Percentiles rank a stretch among this genome's conserved stretches.
These are phyloP conservation scores for Knoxia roxburghii DNA, from an alignment of 257 asterid species.

Conservation along the genomic window DNA sequence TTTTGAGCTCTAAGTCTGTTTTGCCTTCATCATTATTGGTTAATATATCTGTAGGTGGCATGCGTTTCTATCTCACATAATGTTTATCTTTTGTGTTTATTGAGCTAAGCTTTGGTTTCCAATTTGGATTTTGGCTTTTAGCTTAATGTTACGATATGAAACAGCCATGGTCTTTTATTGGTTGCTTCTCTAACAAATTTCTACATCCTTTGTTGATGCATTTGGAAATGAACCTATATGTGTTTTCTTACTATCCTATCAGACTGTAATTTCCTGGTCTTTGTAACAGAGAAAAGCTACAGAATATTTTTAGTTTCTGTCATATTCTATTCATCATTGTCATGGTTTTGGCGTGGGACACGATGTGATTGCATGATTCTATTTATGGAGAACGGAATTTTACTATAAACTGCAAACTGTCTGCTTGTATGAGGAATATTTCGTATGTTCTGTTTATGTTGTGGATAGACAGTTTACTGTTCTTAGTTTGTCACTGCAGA, in stretches of 20 bases:
- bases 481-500: conserved; percentile 29
- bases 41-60: not conserved
- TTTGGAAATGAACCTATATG: no score
- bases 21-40: not conserved
- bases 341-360: no score
- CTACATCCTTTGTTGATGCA: not conserved
- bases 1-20: not conserved
- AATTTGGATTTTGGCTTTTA: not conserved
- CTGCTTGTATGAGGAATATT: not conserved
- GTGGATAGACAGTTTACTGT: not conserved
- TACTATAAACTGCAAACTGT: no score
- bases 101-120: not conserved
- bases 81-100: not conserved
- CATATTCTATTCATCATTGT: no score
- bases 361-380: no score
- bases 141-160: not conserved
- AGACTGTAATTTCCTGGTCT: no score
- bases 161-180: not conserved
- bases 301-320: no score
- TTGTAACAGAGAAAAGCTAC: not conserved
- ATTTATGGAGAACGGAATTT: no score
- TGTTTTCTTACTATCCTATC: no score
- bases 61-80: not conserved
- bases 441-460: not conserved
- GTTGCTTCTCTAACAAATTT: not conserved